A percentile compares a stretch with the other conserved stretches of the same genome.
phyloP scores from a whole-genome alignment of 2,329 filamentous ascomycete genomes.

The Nannizziopsis barbatae region DNA sequence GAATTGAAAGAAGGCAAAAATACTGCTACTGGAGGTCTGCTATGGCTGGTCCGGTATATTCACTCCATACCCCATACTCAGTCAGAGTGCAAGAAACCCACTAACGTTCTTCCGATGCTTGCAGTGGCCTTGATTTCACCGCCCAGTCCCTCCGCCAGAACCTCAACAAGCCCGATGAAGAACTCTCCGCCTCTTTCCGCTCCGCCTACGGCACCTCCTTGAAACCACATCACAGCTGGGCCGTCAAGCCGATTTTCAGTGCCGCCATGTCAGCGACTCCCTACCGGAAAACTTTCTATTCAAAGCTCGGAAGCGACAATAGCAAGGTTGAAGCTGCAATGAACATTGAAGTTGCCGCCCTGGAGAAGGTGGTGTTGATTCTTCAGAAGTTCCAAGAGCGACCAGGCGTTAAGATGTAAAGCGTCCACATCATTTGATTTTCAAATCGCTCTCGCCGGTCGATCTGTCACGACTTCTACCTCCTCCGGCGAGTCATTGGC shows the following conservation, averaged over 20 bases:
- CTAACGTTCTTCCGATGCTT: constrained; percentile 10
- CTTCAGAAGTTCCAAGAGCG: constrained; percentile 53
- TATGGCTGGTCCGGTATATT: constrained; percentile 77
- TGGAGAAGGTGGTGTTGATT: constrained; percentile 70
- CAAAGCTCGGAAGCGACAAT: constrained; percentile 53
- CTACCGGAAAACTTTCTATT: constrained; percentile 87
- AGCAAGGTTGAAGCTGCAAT: constrained; percentile 54
- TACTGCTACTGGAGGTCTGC: constrained; percentile 71
- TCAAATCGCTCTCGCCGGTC: not conserved
- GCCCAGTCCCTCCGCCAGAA: constrained; percentile 71
- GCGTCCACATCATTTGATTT: not conserved
- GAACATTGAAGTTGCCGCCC: constrained; percentile 58
- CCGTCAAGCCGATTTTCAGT: constrained; percentile 85
- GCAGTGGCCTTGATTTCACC: constrained; percentile 87
- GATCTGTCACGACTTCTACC: no score
- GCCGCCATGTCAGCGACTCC: constrained; percentile 88
- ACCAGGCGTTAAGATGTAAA: constrained; percentile 42
- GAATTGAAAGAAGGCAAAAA: constrained; percentile 88
- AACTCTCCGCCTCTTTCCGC: constrained; percentile 80
- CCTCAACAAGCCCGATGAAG: constrained; percentile 53
- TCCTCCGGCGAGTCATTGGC: no score
- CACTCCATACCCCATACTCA: not conserved
- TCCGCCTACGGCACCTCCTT: constrained; percentile 73
- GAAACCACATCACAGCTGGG: constrained; percentile 79
- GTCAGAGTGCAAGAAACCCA: not conserved